phyloP scores from a whole-genome alignment of 2,329 filamentous ascomycete species.

The Ascochyta rabiei region DNA sequence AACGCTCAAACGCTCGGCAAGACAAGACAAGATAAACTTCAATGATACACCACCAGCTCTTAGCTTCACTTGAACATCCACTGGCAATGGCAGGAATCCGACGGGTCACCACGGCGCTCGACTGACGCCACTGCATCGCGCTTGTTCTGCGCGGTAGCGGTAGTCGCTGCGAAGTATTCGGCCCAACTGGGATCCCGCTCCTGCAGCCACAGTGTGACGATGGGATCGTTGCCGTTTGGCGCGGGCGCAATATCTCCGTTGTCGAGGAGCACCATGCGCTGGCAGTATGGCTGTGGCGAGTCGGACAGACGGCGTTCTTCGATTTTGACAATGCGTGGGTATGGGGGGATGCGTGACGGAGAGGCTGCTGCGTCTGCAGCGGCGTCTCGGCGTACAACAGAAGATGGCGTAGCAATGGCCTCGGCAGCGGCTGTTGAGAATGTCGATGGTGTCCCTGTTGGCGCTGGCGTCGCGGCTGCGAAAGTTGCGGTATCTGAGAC shows the following conservation, averaged over 20 bases:
- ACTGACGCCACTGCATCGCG: constrained; percentile 12
- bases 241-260: constrained; percentile 54
- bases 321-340: constrained; percentile 68
- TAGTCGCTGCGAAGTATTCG: constrained; percentile 28
- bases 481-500: constrained; percentile 17
- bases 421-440: constrained; percentile 15
- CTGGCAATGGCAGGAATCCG: constrained; percentile 46
- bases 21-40: constrained; percentile 7
- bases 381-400: constrained; percentile 21
- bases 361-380: constrained; percentile 26
- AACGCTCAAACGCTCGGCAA: constrained; percentile 16
- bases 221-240: constrained; percentile 39
- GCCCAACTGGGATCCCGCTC: constrained; percentile 49
- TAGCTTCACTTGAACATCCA: constrained; percentile 46
- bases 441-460: constrained; percentile 5
- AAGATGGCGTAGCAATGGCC: constrained; percentile 13
- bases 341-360: constrained; percentile 40
- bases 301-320: constrained; percentile 65
- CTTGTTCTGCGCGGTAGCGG: constrained; percentile 16
- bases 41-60: not conserved
- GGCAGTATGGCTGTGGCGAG: constrained; percentile 63
- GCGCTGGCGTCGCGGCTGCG: constrained; percentile 15
- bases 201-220: constrained; percentile 48
- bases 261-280: constrained; percentile 66
- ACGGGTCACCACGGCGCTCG: constrained; percentile 34